These are phyloP conservation scores for Mycena sp. DNA, from an alignment of 1,284 basidiomycete species.

Conservation along the genomic window DNA sequence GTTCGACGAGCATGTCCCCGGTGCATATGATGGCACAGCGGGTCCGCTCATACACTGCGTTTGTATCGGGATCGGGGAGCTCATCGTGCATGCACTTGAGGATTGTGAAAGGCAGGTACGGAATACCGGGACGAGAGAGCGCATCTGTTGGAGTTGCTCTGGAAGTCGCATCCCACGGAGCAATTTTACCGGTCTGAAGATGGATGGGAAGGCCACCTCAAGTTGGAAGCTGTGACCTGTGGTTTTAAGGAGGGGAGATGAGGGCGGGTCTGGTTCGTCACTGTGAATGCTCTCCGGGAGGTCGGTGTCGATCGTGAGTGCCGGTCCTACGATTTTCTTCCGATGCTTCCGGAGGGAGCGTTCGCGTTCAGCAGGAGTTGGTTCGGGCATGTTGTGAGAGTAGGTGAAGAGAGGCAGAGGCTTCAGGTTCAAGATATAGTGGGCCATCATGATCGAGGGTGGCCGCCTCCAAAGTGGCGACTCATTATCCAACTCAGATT, in stretches of 20 bases:
- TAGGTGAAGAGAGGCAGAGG: not conserved
- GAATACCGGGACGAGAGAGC: conserved; percentile 12
- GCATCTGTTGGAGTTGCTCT: conserved; percentile 13
- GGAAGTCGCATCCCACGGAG: conserved; percentile 8
- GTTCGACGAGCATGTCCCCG: not conserved
- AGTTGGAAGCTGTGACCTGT: conserved; percentile 29
- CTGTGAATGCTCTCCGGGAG: conserved; percentile 34
- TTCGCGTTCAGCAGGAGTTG: conserved; percentile 17
- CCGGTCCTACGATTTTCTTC: not conserved
- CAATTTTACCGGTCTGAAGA: conserved; percentile 22
- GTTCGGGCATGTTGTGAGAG: conserved; percentile 5
- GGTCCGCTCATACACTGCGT: not conserved
- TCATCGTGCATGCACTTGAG: not conserved
- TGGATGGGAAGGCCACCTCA: conserved; percentile 26
- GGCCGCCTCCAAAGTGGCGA: not conserved
- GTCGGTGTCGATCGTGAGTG: conserved; percentile 24
- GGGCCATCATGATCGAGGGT: not conserved
- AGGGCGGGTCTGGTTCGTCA: conserved; percentile 34
- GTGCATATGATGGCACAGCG: not conserved
- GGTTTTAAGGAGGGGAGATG: conserved; percentile 24
- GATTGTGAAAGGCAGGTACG: not conserved
- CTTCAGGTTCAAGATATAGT: not conserved
- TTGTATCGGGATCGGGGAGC: not conserved
- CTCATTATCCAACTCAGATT: conserved; percentile 7
- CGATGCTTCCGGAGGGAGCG: conserved; percentile 17